A percentile compares a stretch with the other conserved stretches of the same genome.
Conservation (phyloP, 2,329 filamentous ascomycete genomes). For the Fusarium verrucosum region DNA sequence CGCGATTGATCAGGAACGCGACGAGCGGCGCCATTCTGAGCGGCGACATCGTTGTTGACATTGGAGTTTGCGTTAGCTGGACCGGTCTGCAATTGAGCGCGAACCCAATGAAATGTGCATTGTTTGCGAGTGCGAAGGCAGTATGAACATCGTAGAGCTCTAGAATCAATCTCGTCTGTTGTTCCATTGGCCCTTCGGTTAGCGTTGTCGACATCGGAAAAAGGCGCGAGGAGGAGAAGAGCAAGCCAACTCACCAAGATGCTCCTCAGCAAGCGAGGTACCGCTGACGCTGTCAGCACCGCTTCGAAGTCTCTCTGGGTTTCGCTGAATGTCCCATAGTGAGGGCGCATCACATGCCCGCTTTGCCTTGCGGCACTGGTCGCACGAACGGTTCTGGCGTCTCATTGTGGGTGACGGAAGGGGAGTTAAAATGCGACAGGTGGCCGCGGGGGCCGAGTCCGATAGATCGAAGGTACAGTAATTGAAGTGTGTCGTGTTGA, state of each 20-base stretch:
- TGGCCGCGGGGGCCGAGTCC: not conserved
- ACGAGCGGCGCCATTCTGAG: slow-evolving; percentile 32
- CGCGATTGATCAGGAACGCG: slow-evolving; percentile 42
- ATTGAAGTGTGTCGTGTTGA: slow-evolving; percentile 20
- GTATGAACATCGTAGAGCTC: slow-evolving; percentile 44
- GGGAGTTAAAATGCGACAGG: slow-evolving; percentile 7
- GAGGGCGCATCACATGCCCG: slow-evolving; percentile 45
- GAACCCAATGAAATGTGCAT: slow-evolving; percentile 45
- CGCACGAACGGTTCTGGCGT: slow-evolving; percentile 44
- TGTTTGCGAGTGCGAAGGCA: slow-evolving; percentile 44
- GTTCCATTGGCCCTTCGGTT: slow-evolving; percentile 37
- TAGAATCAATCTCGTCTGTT: slow-evolving; percentile 43
- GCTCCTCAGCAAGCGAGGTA: slow-evolving; percentile 42
- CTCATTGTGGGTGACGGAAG: slow-evolving; percentile 36
- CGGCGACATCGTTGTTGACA: slow-evolving; percentile 22
- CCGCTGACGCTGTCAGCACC: slow-evolving; percentile 33
- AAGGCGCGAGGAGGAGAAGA: slow-evolving; percentile 22
- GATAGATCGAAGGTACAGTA: slow-evolving; percentile 2
- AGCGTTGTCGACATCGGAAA: slow-evolving; percentile 32
- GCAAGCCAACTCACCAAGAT: slow-evolving; percentile 39
- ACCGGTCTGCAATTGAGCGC: slow-evolving; percentile 42
- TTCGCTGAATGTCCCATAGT: slow-evolving; percentile 44
- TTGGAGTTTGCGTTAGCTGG: slow-evolving; percentile 28
- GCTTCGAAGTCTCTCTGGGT: slow-evolving; percentile 40
- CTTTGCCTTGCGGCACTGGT: slow-evolving; percentile 45